Percentiles rank a stretch among this genome's conserved stretches.
These are phyloP conservation scores for Flaveria brownii DNA, from an alignment of 129 eudicot genomes.

Conservation along the genomic window DNA sequence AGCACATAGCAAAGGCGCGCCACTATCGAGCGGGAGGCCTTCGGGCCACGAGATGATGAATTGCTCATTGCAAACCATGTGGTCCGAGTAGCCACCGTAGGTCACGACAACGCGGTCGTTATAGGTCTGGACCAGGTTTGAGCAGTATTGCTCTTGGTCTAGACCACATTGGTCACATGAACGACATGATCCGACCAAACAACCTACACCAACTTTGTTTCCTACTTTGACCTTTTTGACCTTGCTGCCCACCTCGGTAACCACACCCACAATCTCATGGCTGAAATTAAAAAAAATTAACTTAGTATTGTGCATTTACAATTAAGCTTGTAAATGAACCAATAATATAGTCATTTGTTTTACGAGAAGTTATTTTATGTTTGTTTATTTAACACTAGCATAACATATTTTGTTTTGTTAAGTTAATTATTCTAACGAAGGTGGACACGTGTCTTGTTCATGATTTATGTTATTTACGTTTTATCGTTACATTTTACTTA, in stretches of 20 bases:
- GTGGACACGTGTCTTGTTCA: no score
- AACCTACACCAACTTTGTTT: constrained; percentile 60
- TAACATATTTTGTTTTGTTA: no score
- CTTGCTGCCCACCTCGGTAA: constrained; percentile 52
- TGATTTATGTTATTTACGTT: no score
- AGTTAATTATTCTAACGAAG: no score
- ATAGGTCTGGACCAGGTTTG: constrained; percentile 39
- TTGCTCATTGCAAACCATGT: constrained; percentile 50
- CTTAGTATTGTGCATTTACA: constrained; percentile 3
- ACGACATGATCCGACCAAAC: constrained; percentile 55
- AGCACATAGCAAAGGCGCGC: constrained; percentile 58
- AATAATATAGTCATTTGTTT: no score
- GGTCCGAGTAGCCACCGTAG: constrained; percentile 61
- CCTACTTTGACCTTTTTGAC: constrained; percentile 58
- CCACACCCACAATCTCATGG: constrained; percentile 65
- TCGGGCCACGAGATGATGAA: constrained; percentile 51
- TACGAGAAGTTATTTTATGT: not conserved
- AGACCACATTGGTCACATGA: constrained; percentile 45
- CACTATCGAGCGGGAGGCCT: constrained; percentile 48
- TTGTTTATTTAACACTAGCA: not conserved
- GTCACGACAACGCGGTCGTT: constrained; percentile 32
- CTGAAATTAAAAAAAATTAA: constrained; percentile 29
- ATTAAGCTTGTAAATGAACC: not conserved
- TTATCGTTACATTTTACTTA: no score
- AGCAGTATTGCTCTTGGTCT: constrained; percentile 55